Base-by-base conservation (phyloP, 208 protist species). In the Blastocrithidia nonstop region DNA sequence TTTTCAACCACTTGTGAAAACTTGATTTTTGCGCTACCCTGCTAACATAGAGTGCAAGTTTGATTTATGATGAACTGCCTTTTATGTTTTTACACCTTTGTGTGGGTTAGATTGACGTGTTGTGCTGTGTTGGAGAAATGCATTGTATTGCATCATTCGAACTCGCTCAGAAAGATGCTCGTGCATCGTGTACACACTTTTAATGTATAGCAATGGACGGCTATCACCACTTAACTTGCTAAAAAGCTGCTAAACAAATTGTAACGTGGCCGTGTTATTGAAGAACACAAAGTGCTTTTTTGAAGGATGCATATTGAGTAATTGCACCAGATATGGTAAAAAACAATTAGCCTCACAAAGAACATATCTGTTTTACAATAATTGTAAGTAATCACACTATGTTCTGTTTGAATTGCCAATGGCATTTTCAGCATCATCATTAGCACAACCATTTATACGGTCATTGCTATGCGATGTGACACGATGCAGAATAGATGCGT, bases 271-370 rank as follows among this genome's bases (percentile, higher is more conserved):
- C 27, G 66, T 56, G 49, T 60, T 71, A 61, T 94, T 91, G 54
- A 91, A 94, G 51, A 94, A 94, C 15, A 94, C 71, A 63, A 92
- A 90, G 59, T 94, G 86, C 49, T 94, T 94, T 45, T 88, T 85
- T 8, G 66, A 82, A 0, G 80, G 56, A 47, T 94, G 86, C 7
- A 84, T 19, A 53, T 90, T 90, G 58, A 94, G 77, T 8, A 90
- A 42, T 49, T 94, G 86, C 33, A 92, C 53, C 15, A 92, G 50
- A 6, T 74, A 43, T 1, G 76, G 61, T 4, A 94, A 41, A 41
- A 88, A 84, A 39, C 73, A 62, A 1, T 76, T 17, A 25, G 67
- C 63, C 17, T 82, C 68, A 46, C 76, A 87, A 24, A 84, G 54
- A 17, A 82, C 36, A 50, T 79, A 92, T 31, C 63, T 62, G 53